Evolutionary conservation across 345 rosid genomes (phyloP).

Genomic region (Gynandropsis gynandra): DNA sequence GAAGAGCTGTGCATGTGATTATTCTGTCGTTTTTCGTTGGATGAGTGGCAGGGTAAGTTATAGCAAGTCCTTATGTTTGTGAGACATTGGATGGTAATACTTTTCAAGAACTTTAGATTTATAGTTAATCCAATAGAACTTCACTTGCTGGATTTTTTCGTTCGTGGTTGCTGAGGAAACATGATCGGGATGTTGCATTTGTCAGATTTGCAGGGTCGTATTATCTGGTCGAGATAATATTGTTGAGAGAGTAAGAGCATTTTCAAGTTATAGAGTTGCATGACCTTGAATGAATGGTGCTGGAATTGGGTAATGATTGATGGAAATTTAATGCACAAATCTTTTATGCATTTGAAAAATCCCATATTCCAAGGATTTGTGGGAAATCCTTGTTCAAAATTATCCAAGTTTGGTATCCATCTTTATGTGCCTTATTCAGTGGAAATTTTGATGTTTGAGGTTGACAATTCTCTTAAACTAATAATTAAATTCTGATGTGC

Average conservation of each 20-base stretch:
- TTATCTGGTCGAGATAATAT: slow-evolving; percentile 6
- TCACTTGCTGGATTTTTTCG: slow-evolving; percentile 1
- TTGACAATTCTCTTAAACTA: no score
- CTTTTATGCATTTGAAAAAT: no score
- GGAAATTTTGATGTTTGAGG: no score
- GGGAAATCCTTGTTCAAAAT: no score
- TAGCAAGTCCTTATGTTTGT: slow-evolving; percentile 11
- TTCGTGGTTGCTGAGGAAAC: slow-evolving; percentile 9
- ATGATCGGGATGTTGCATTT: slow-evolving; percentile 6
- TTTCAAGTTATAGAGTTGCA: slow-evolving; percentile 5
- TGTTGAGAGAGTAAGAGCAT: slow-evolving; percentile 13
- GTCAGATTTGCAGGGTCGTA: neutral
- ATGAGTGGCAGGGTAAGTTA: slow-evolving; percentile 3
- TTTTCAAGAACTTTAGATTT: neutral
- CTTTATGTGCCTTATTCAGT: no score
- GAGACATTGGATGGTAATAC: slow-evolving; percentile 1
- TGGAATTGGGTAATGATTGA: no score
- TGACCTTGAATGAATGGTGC: slow-evolving; percentile 4
- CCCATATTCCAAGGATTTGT: no score
- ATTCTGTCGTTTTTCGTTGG: slow-evolving; percentile 9
- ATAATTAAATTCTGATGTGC: no score
- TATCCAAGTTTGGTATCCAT: no score
- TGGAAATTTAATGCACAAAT: no score
- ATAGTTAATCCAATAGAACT: slow-evolving; percentile 3
- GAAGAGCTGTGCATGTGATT: slow-evolving; percentile 11